Percentiles rank a stretch among this genome's conserved stretches.
Conservation (phyloP, 371 early-diverging fungal genomes). For the Mucor piriformis region DNA sequence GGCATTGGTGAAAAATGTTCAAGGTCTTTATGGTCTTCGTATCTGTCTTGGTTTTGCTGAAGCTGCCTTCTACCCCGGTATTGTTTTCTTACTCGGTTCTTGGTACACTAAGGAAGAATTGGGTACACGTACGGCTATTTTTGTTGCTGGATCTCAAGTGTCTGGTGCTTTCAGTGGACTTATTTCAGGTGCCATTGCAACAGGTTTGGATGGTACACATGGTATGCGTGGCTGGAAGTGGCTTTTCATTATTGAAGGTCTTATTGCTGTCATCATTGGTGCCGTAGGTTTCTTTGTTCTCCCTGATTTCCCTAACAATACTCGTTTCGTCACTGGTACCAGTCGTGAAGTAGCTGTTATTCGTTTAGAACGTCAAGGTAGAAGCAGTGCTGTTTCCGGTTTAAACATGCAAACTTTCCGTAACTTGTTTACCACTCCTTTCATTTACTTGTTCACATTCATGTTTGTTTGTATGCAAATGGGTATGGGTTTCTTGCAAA, state of each 20-base stretch:
- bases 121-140: constrained; percentile 71
- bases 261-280: constrained; percentile 50
- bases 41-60: constrained; percentile 70
- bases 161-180: constrained; percentile 78
- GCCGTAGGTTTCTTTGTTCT: constrained; percentile 49
- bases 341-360: constrained; percentile 52
- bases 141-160: constrained; percentile 62
- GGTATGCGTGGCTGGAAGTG: constrained; percentile 64
- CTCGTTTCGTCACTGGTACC: constrained; percentile 49
- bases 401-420: constrained; percentile 35
- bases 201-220: constrained; percentile 40
- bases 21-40: constrained; percentile 59
- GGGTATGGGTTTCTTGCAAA: constrained; percentile 49
- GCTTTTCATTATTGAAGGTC: constrained; percentile 62
- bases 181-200: constrained; percentile 46
- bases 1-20: constrained; percentile 50
- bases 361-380: constrained; percentile 54
- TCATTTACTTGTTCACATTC: constrained; percentile 35
- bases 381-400: constrained; percentile 20
- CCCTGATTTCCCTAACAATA: constrained; percentile 62
- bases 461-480: constrained; percentile 50
- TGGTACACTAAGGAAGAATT: constrained; percentile 82
- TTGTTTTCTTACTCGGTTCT: constrained; percentile 70
- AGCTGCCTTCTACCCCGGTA: constrained; percentile 77
- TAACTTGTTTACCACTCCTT: constrained; percentile 44